Conservation (phyloP, 208 protist genomes). For the Strigomonas oncopelti region DNA sequence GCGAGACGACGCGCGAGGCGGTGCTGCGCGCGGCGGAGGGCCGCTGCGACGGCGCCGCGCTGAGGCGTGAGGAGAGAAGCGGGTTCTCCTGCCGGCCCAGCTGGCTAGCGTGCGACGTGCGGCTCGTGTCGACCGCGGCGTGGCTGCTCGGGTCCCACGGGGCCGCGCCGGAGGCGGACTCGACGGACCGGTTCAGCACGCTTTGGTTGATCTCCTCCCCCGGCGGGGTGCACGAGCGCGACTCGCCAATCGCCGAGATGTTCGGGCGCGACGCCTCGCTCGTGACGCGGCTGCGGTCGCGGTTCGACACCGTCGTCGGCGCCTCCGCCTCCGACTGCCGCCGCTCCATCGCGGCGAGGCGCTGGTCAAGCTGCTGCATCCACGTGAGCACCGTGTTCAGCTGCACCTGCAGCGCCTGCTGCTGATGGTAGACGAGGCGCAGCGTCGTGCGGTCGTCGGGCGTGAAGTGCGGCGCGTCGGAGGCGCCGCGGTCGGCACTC, state of each 20-base stretch:
- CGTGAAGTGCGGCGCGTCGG: constrained; percentile 25
- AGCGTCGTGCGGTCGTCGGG: constrained; percentile 75
- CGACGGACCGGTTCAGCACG: constrained; percentile 42
- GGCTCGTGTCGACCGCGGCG: constrained; percentile 20
- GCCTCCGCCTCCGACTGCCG: constrained; percentile 14
- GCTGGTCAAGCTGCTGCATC: constrained; percentile 62
- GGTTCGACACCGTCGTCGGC: constrained; percentile 1
- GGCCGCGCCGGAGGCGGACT: constrained; percentile 38
- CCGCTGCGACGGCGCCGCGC: constrained; percentile 16
- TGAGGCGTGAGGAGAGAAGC: constrained; percentile 42
- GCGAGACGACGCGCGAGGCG: constrained; percentile 9
- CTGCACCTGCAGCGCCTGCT: constrained; percentile 79
- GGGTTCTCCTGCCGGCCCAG: constrained; percentile 64
- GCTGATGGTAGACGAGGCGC: constrained; percentile 74
- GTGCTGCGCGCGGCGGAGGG: constrained; percentile 10
- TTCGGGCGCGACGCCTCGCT: background rate
- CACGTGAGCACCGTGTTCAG: constrained; percentile 66
- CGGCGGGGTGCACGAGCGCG: constrained; percentile 74
- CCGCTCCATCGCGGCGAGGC: constrained; percentile 20
- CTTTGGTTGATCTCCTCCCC: constrained; percentile 29
- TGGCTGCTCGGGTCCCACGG: constrained; percentile 57
- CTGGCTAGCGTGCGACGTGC: constrained; percentile 40
- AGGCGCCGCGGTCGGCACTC: background rate
- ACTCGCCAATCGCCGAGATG: constrained; percentile 26
- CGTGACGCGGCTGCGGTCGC: constrained; percentile 3